phyloP scores from a whole-genome alignment of 257 asterid species.

The Voacanga thouarsii region DNA sequence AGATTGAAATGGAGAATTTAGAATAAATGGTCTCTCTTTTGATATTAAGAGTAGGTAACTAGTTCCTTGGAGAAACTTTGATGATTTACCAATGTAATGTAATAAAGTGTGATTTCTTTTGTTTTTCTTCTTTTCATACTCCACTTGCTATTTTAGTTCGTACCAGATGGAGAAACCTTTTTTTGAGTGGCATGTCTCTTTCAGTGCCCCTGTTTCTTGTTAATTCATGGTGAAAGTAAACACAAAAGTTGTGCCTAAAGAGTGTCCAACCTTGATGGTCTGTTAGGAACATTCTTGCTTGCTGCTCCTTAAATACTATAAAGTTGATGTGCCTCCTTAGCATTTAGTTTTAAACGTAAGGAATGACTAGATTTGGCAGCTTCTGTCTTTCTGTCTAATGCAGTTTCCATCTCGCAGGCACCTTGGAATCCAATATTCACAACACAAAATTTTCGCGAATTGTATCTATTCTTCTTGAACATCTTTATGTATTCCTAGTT shows the following conservation, averaged over 20 bases:
- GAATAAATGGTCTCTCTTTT: neutral
- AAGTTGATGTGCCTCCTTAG: neutral
- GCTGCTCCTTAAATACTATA: neutral
- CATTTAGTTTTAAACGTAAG: neutral
- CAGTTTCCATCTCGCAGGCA: neutral
- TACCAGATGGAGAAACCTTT: no score
- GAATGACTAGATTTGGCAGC: neutral
- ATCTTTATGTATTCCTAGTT: neutral
- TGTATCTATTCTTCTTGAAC: neutral
- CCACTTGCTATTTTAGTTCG: neutral
- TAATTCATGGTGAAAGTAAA: neutral
- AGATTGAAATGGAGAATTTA: neutral
- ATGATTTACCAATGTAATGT: neutral
- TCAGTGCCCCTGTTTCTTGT: neutral
- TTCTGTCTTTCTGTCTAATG: neutral
- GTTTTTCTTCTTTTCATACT: neutral
- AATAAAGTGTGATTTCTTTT: neutral
- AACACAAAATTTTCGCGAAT: neutral
- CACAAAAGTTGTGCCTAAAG: neutral
- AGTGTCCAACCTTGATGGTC: neutral
- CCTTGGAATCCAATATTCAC: neutral
- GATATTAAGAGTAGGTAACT: neutral
- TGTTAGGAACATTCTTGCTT: neutral
- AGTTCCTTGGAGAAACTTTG: neutral
- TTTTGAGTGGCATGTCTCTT: neutral